Base-by-base conservation (phyloP, 2,329 filamentous ascomycete genomes). In the Colletotrichum tanaceti region DNA sequence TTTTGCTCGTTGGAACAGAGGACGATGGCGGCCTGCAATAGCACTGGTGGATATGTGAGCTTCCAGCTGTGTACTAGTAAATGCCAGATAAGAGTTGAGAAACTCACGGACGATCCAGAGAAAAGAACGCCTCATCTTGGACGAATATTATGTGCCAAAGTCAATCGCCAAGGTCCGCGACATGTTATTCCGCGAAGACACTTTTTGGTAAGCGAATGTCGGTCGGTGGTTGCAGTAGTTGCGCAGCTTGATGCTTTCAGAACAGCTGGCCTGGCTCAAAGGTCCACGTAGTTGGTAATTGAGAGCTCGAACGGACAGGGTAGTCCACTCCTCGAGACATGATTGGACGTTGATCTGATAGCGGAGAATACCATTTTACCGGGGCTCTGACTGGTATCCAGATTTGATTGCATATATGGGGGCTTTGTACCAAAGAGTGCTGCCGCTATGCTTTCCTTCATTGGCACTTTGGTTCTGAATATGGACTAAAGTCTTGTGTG, bases 51-150 rank as follows among this genome's bases (percentile, higher is more conserved):
- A 47, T 62, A 70, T 58, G 59, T 66, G 50, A 64, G 59, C 58
- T 63, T 41, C 44, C 14, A 70, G 44, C 46, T 47, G 20, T 43
- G 24, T 57, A 39, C 55, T 35, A 35, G 32, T 35, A 28, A 49
- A 44, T 58, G 55, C 41, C 32, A 65, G 54, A 24, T 39, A 10
- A 22, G 32, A 16, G 24, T 22, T 38, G 57, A 22, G 14, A 20
- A 14, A 75, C 81, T 77, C 79, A 85, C 83, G 78, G 74, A 82
- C 76, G 70, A 83, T 71, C 77, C 79, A 83, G 58, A 81, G 65
- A 65, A 80, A 73, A 73, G 76, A 76, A 72, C 77, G 74, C 75
- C 78, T 80, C 82, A 83, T 83, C 62, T 55, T 80, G 72, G 76
- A 76, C 76, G 77, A 72, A 70, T 74, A 71, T 74, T 79, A 79